phyloP scores from a whole-genome alignment of 2,329 filamentous ascomycete genomes.

The Polychaeton citri region DNA sequence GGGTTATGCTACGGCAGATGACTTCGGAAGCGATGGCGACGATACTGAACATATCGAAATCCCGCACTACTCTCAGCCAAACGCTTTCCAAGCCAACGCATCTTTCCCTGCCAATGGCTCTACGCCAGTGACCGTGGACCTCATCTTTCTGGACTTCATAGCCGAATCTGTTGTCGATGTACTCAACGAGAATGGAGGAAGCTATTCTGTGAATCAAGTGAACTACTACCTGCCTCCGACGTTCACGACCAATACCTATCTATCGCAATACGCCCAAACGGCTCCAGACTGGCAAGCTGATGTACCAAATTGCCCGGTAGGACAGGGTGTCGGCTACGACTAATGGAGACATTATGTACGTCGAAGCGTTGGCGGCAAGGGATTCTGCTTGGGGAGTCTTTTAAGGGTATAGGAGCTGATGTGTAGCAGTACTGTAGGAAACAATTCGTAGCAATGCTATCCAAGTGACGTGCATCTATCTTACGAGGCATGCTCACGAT shows the following conservation, averaged over 20 bases:
- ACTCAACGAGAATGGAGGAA: constrained; percentile 22
- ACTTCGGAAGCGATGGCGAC: constrained; percentile 44
- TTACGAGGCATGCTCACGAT: no score
- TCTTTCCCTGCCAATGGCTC: constrained; percentile 33
- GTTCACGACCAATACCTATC: constrained; percentile 30
- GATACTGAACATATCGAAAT: constrained; percentile 41
- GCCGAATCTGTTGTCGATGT: constrained; percentile 23
- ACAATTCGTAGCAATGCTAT: no score
- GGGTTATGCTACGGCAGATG: constrained; percentile 43
- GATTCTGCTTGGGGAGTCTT: no score
- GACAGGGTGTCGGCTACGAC: constrained; percentile 10
- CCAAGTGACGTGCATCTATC: no score
- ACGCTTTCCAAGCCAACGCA: constrained; percentile 37
- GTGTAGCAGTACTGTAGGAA: no score
- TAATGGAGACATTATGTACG: no score
- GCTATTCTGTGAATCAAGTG: constrained; percentile 19
- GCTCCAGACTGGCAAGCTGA: constrained; percentile 24
- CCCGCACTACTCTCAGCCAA: constrained; percentile 34
- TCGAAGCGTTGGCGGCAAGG: no score
- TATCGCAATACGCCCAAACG: constrained; percentile 27
- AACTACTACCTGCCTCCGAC: constrained; percentile 24
- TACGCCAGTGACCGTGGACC: constrained; percentile 34
- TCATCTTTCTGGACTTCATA: constrained; percentile 42
- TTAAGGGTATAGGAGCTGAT: no score
- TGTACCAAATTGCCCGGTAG: constrained; percentile 27